Base-by-base conservation (phyloP, 2,329 filamentous ascomycete species). In the Leptographium radiaticola region DNA sequence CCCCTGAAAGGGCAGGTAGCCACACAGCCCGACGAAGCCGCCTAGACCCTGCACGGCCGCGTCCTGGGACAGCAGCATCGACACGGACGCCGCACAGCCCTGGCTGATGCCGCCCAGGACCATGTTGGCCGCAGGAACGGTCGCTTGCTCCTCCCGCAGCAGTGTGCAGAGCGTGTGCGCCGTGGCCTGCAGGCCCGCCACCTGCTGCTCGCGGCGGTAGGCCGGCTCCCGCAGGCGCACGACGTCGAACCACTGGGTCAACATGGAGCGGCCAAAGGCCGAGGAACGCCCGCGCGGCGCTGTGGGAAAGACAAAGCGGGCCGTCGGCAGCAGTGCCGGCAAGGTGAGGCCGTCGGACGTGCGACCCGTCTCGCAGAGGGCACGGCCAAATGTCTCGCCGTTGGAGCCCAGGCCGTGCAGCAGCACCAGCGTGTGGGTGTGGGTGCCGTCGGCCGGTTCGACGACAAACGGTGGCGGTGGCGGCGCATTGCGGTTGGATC, bases 161-260 rank as follows among this genome's bases (percentile, higher is more conserved):
- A 75, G 54, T 2, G 52, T 53, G 2, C 67, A 55, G 0, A 75
- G 54, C 53, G 68, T 69, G 0, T 50, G 57, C 0, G 59, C 64
- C 1, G 71, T 73, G 57, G 76, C 70, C 6, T 61, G 61, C 1
- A 79, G 62, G 0, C 75, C 75, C 4, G 70, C 61, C 1, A 72
- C 46, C 60, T 78, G 73, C 11, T 68, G 57, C 6, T 76, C 64
- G 46, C 65, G 64, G 42, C 69, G 65, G n/a, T 69, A 60, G 0
- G 65, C 64, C 0, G 69, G 73, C 40, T 74, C 64, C 0, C 65
- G 57, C 0, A 75, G 61, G 1, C 66, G 67, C 18, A 67, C 71
- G 11, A 71, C 67, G 58, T 79, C 70, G 56, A 76, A 78, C 75
- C 76, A 80, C 59, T 76, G 72, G 10, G 72, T 71, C 40, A 77